phyloP scores from a whole-genome alignment of 2,329 filamentous ascomycete genomes.

The Tolypocladium guangdongense region DNA sequence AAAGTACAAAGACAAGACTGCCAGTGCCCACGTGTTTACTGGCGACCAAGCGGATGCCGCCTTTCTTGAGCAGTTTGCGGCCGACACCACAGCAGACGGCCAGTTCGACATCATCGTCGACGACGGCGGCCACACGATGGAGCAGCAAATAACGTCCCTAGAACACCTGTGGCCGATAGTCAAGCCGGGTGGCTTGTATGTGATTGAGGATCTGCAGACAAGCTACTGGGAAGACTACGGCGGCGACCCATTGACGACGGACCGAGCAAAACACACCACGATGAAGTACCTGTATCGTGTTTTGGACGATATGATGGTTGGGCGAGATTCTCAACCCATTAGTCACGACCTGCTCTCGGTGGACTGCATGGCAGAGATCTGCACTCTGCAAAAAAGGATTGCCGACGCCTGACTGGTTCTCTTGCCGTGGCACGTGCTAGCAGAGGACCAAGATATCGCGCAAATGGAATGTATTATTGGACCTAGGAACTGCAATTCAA shows the following conservation, averaged over 20 bases:
- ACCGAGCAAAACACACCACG: constrained; percentile 13
- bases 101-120: constrained; percentile 29
- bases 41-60: constrained; percentile 26
- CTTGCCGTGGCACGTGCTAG: not conserved
- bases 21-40: constrained; percentile 24
- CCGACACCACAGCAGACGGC: constrained; percentile 15
- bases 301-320: constrained; percentile 14
- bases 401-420: not conserved
- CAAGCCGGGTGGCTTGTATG: constrained; percentile 23
- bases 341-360: constrained; percentile 14
- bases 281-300: constrained; percentile 15
- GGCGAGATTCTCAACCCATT: constrained; percentile 9
- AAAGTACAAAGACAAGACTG: constrained; percentile 21
- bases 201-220: constrained; percentile 23
- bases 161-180: constrained; percentile 24
- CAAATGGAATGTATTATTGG: not conserved
- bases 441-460: not conserved
- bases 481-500: not conserved
- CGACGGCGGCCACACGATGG: constrained; percentile 26
- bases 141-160: constrained; percentile 24
- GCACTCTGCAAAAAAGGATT: constrained; percentile 15
- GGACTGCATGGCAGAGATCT: constrained; percentile 18
- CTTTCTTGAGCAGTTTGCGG: constrained; percentile 24
- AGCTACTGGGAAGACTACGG: constrained; percentile 14
- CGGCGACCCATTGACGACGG: constrained; percentile 11